Conservation (phyloP, 2,329 filamentous ascomycete genomes). For the Fusarium coffeatum region DNA sequence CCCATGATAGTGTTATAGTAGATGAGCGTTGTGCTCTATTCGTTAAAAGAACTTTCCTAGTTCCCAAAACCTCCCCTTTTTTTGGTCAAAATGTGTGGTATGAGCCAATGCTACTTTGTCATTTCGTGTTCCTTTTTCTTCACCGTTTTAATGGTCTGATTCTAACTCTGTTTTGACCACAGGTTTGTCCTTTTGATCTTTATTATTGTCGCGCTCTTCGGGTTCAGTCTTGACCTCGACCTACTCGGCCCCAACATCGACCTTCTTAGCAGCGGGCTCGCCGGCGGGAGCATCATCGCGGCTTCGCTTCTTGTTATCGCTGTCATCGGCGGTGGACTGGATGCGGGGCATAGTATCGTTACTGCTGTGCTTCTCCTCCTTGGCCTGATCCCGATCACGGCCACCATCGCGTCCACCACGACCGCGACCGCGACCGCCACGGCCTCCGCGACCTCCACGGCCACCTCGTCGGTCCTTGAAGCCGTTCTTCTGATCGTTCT, state of each 20-base stretch:
- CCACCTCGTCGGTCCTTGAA: slow-evolving; percentile 63
- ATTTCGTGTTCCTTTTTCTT: slow-evolving; percentile 8
- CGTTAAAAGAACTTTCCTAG: neutral
- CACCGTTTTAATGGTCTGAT: neutral
- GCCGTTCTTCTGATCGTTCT: slow-evolving; percentile 70
- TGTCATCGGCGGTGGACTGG: slow-evolving; percentile 57
- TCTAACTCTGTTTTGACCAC: slow-evolving; percentile 53
- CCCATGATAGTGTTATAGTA: slow-evolving; percentile 43
- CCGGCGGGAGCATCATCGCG: slow-evolving; percentile 60
- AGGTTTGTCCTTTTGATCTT: neutral
- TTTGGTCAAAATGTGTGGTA: slow-evolving; percentile 35
- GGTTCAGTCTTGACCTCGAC: slow-evolving; percentile 63
- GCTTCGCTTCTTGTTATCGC: slow-evolving; percentile 63
- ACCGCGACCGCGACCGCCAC: slow-evolving; percentile 57
- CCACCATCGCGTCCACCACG: slow-evolving; percentile 56
- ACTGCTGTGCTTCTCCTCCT: slow-evolving; percentile 46
- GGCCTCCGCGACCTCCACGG: slow-evolving; percentile 58
- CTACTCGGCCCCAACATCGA: slow-evolving; percentile 65
- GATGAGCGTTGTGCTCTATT: slow-evolving; percentile 14
- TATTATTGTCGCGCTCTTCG: neutral
- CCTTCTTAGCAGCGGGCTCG: slow-evolving; percentile 71
- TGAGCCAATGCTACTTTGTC: slow-evolving; percentile 22
- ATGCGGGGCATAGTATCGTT: slow-evolving; percentile 54
- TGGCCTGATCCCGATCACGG: slow-evolving; percentile 52
- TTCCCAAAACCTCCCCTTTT: slow-evolving; percentile 15